Percentiles rank a stretch among this genome's conserved stretches.
These are phyloP conservation scores for Candida ipomoeae DNA, from an alignment of 805 yeast species.

Conservation along the genomic window DNA sequence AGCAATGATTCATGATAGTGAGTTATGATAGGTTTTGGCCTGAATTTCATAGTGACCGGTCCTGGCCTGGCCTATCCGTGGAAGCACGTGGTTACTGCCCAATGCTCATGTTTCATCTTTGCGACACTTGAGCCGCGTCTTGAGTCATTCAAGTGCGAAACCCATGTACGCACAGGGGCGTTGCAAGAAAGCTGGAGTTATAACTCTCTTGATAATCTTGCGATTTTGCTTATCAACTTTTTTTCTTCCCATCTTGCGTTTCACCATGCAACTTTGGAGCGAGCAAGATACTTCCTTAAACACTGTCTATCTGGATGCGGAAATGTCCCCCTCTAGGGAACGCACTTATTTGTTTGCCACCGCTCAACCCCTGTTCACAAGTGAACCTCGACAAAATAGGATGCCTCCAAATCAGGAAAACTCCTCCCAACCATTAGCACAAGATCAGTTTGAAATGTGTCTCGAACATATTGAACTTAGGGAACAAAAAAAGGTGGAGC, in stretches of 20 bases:
- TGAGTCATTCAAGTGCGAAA: background rate
- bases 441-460: background rate
- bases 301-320: background rate
- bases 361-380: background rate
- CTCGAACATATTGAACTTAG: background rate
- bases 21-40: too few relatives aligned
- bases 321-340: background rate
- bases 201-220: background rate
- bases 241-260: background rate
- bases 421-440: background rate
- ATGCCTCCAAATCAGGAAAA: background rate
- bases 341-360: background rate
- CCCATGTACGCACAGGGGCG: background rate
- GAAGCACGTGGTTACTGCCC: too few relatives aligned
- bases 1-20: too few relatives aligned
- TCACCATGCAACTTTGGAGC: background rate
- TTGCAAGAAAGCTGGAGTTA: background rate
- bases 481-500: background rate
- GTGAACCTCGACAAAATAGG: background rate
- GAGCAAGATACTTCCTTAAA: background rate
- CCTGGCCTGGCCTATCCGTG: too few relatives aligned
- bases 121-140: background rate
- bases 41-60: too few relatives aligned
- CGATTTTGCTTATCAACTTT: background rate
- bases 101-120: conserved; percentile 1